phyloP scores from a whole-genome alignment of 2,329 filamentous ascomycete genomes.

The Fusarium falciforme region DNA sequence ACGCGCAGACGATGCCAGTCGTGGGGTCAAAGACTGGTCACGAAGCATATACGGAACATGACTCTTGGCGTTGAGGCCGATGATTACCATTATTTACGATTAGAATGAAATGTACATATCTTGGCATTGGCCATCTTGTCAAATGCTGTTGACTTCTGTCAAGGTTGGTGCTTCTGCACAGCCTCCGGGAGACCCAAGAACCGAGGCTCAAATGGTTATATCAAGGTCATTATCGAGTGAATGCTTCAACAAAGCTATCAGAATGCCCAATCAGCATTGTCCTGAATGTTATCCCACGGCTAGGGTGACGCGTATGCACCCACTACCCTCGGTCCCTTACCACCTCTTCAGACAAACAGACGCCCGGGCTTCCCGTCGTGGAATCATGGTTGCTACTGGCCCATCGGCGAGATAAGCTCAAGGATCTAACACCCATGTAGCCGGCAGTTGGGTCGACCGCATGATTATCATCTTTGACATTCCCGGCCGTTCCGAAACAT shows the following conservation, averaged over 20 bases:
- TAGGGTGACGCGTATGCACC: background rate
- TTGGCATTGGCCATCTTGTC: background rate
- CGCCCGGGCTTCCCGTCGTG: background rate
- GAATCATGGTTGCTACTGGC: background rate
- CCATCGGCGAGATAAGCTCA: background rate
- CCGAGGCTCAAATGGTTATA: background rate
- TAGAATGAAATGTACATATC: constrained; percentile 15
- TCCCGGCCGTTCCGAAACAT: background rate
- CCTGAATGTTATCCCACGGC: background rate
- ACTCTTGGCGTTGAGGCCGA: constrained; percentile 16
- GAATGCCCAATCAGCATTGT: background rate
- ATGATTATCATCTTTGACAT: background rate
- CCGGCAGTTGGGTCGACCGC: background rate
- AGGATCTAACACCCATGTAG: background rate
- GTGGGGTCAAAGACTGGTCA: constrained; percentile 10
- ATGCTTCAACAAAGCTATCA: background rate
- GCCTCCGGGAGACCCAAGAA: background rate
- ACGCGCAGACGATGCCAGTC: background rate
- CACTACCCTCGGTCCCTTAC: background rate
- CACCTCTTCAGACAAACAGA: background rate
- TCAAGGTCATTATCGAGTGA: background rate
- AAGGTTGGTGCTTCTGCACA: background rate
- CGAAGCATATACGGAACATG: constrained; percentile 14
- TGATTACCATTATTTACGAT: constrained; percentile 2
- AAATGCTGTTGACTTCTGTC: background rate